phyloP scores from a whole-genome alignment of 2,329 filamentous ascomycete species.

The Dothiorella sarmentorum region DNA sequence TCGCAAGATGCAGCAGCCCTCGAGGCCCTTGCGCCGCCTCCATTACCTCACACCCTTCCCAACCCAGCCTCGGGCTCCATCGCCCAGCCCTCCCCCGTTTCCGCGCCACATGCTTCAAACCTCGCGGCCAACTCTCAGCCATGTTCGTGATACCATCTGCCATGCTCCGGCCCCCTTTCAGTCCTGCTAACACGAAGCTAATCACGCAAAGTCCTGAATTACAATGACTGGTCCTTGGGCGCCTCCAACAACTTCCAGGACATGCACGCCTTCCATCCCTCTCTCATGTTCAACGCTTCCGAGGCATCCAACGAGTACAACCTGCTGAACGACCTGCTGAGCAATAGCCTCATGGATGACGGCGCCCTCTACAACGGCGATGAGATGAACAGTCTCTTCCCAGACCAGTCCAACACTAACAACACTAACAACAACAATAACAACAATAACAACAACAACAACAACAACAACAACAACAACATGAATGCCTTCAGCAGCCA shows the following conservation, averaged over 20 bases:
- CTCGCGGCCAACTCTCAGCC: slow-evolving; percentile 65
- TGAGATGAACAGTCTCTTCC: slow-evolving; percentile 47
- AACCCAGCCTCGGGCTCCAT: slow-evolving; percentile 53
- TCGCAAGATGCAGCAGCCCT: slow-evolving; percentile 38
- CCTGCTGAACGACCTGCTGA: slow-evolving; percentile 91
- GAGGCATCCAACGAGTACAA: slow-evolving; percentile 98
- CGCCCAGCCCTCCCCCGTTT: slow-evolving; percentile 67
- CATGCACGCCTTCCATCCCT: slow-evolving; percentile 89
- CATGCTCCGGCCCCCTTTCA: slow-evolving; percentile 24
- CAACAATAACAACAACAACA: too few relatives aligned
- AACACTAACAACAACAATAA: too few relatives aligned
- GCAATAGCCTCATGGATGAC: slow-evolving; percentile 82
- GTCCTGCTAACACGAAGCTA: slow-evolving; percentile 22
- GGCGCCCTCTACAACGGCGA: slow-evolving; percentile 43
- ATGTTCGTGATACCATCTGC: slow-evolving; percentile 58
- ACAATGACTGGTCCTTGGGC: slow-evolving; percentile 73
- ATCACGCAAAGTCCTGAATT: slow-evolving; percentile 63
- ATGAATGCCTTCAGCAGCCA: slow-evolving; percentile 39
- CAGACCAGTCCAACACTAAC: slow-evolving; percentile 54
- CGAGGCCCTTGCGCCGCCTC: slow-evolving; percentile 34
- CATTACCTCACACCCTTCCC: slow-evolving; percentile 33
- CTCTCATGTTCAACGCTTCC: slow-evolving; percentile 90
- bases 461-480: slow-evolving; percentile 43
- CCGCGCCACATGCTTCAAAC: slow-evolving; percentile 62
- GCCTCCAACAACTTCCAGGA: slow-evolving; percentile 85